phyloP scores from a whole-genome alignment of 2,329 filamentous ascomycete genomes.

The Exophiala mesophila region DNA sequence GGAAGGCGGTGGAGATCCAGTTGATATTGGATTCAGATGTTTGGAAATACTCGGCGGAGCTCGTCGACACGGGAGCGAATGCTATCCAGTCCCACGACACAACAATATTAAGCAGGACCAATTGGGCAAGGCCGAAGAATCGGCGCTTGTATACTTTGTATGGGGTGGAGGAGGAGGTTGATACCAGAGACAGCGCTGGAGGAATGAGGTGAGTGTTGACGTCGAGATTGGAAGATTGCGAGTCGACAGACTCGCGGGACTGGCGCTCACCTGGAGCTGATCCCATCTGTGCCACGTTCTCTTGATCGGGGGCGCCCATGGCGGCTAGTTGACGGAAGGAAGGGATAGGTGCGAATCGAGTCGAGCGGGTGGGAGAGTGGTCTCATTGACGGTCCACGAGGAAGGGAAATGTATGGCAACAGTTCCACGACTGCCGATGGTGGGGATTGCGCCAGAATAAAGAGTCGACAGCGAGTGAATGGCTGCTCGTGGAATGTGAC shows the following conservation, averaged over 20 bases:
- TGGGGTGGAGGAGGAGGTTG: slow-evolving; percentile 17
- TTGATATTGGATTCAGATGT: slow-evolving; percentile 76
- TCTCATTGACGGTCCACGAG: too few relatives aligned
- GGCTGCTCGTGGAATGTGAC: too few relatives aligned
- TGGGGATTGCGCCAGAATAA: too few relatives aligned
- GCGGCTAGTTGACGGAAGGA: background rate
- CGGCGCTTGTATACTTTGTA: slow-evolving; percentile 72
- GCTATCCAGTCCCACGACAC: slow-evolving; percentile 98
- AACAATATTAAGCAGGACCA: slow-evolving; percentile 85
- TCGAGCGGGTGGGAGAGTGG: too few relatives aligned
- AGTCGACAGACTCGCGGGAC: slow-evolving; percentile 8
- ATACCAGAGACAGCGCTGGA: slow-evolving; percentile 19
- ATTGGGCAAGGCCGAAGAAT: slow-evolving; percentile 79
- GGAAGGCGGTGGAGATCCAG: slow-evolving; percentile 84
- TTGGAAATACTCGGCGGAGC: slow-evolving; percentile 68
- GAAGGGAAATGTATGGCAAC: too few relatives aligned
- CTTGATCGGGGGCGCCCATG: slow-evolving; percentile 1
- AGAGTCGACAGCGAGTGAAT: too few relatives aligned
- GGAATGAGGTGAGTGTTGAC: slow-evolving; percentile 6
- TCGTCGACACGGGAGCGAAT: slow-evolving; percentile 75
- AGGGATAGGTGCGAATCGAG: too few relatives aligned
- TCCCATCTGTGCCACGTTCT: background rate
- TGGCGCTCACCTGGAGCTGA: background rate
- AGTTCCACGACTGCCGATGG: too few relatives aligned
- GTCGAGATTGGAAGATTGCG: slow-evolving; percentile 1